Evolutionary conservation across 2,329 filamentous ascomycete species (phyloP).

Genomic region (Diaporthe batatas): DNA sequence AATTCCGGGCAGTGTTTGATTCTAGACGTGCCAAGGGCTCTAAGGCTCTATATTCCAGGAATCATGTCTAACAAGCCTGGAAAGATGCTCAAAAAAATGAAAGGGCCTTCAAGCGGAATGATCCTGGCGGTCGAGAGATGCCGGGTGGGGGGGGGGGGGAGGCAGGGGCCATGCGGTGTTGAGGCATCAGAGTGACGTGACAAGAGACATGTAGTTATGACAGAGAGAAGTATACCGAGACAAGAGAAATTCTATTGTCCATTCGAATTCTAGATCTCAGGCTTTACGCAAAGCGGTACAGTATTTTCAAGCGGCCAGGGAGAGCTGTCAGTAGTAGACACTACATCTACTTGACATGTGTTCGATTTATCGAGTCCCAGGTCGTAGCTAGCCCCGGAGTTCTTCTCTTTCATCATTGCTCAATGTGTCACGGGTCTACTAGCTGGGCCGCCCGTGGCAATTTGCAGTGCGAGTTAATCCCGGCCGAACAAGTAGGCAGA

Average conservation of each 20-base stretch:
- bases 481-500: background rate
- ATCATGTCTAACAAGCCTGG: too few species aligned
- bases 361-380: background rate
- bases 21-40: too few species aligned
- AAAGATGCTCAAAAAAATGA: too few species aligned
- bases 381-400: too few species aligned
- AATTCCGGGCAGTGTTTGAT: too few species aligned
- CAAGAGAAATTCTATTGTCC: slow-evolving; percentile 88
- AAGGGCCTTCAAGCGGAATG: too few species aligned
- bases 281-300: slow-evolving; percentile 95
- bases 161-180: too few species aligned
- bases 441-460: background rate
- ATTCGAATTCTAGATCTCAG: slow-evolving; percentile 88
- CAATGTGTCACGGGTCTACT: background rate
- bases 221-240: slow-evolving; percentile 82
- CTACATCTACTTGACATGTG: background rate
- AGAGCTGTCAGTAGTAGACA: background rate
- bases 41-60: too few species aligned
- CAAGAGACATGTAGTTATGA: slow-evolving; percentile 90
- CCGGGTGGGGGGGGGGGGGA: too few species aligned
- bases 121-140: too few species aligned
- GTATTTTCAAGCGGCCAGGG: slow-evolving; percentile 72
- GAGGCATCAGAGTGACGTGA: slow-evolving; percentile 62
- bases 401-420: background rate
- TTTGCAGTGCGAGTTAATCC: background rate